A percentile compares a stretch with the other conserved stretches of the same genome.
These are phyloP conservation scores for Entonaema liquescens DNA, from an alignment of 495 filamentous ascomycete species.

Conservation along the genomic window DNA sequence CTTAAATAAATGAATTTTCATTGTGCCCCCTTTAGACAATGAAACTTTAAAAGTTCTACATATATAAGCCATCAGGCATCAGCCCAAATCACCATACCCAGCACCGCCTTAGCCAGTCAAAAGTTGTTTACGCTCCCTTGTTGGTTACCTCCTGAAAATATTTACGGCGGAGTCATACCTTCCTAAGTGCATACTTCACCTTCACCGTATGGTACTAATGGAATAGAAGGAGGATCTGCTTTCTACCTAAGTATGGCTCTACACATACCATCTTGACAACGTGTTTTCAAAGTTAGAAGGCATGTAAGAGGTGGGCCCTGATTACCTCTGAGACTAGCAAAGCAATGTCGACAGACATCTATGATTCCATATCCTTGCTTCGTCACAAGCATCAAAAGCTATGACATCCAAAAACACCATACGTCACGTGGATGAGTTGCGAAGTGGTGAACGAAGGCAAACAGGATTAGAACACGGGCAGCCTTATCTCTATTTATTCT, in stretches of 20 bases:
- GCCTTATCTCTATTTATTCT: not conserved
- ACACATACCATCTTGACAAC: too few relatives aligned
- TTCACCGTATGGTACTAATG: not conserved
- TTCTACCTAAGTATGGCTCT: too few relatives aligned
- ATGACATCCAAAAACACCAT: not conserved
- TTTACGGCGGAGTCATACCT: not conserved
- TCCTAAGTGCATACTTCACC: not conserved
- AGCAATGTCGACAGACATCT: not conserved
- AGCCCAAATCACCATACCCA: too few relatives aligned
- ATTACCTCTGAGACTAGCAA: not conserved
- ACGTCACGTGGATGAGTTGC: not conserved
- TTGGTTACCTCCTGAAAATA: slow-evolving; percentile 15
- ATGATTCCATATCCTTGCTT: not conserved
- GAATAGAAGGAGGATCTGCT: not conserved
- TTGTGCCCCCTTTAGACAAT: too few relatives aligned
- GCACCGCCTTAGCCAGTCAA: not conserved
- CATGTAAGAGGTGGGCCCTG: not conserved
- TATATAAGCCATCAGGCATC: not conserved
- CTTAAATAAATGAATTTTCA: too few relatives aligned
- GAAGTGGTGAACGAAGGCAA: not conserved
- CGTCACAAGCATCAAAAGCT: not conserved
- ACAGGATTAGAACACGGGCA: not conserved
- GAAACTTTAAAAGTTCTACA: too few relatives aligned
- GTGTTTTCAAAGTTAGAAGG: not conserved
- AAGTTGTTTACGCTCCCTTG: not conserved